phyloP scores from a whole-genome alignment of 495 filamentous ascomycete species.

The Thermochaetoides thermophila region DNA sequence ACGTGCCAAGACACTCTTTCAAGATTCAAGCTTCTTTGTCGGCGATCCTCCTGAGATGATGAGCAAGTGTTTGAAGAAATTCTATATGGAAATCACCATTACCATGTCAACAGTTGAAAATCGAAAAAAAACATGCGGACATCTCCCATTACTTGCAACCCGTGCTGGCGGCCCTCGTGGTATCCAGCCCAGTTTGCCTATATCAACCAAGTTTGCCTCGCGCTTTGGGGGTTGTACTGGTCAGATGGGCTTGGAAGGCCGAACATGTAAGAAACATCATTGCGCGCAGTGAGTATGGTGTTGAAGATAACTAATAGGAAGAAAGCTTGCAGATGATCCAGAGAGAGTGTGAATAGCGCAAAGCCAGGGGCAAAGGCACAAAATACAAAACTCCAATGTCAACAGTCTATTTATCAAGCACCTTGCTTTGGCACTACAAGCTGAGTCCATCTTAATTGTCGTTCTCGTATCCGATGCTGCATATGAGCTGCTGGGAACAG shows the following conservation, averaged over 20 bases:
- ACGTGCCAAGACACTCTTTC: conserved; percentile 13
- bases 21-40: conserved; percentile 17
- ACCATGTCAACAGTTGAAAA: conserved; percentile 15
- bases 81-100: conserved; percentile 22
- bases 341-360: neutral
- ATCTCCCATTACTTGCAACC: conserved; percentile 11
- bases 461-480: conserved; percentile 25
- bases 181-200: conserved; percentile 12
- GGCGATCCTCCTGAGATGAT: conserved; percentile 13
- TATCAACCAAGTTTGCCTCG: conserved; percentile 17
- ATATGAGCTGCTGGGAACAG: conserved; percentile 23
- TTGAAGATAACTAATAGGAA: neutral
- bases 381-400: conserved; percentile 2
- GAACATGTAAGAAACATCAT: conserved; percentile 16
- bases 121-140: conserved; percentile 5
- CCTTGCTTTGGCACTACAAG: conserved; percentile 10
- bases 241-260: conserved; percentile 14
- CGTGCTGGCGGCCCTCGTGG: conserved; percentile 15
- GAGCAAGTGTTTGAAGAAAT: conserved; percentile 21
- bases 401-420: conserved; percentile 6
- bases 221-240: conserved; percentile 13
- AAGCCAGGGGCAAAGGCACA: conserved; percentile 1
- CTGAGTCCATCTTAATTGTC: conserved; percentile 17
- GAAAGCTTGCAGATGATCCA: neutral
- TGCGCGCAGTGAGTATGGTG: conserved; percentile 9